phyloP scores from a whole-genome alignment of 495 filamentous ascomycete species.

The Trichoderma parareesei region DNA sequence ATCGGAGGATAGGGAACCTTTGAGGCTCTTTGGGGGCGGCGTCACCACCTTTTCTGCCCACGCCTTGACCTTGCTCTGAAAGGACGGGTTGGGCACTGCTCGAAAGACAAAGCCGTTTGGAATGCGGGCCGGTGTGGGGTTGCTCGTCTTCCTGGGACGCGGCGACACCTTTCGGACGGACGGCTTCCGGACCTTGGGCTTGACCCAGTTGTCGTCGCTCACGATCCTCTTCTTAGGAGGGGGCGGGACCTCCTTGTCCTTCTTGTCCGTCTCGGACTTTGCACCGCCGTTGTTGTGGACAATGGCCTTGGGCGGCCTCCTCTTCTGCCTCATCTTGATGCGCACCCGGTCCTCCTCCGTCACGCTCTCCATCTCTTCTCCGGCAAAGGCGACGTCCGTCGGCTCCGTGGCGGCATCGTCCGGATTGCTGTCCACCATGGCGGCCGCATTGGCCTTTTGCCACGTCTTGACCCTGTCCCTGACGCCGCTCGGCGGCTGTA shows the following conservation, averaged over 20 bases:
- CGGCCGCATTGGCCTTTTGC: conserved; percentile 61
- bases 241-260: conserved; percentile 17
- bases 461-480: conserved; percentile 64
- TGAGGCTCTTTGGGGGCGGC: background rate
- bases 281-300: conserved; percentile 15
- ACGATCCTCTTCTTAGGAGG: conserved; percentile 67
- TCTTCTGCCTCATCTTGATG: conserved; percentile 36
- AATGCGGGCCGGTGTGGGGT: conserved; percentile 26
- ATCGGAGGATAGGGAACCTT: background rate
- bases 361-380: conserved; percentile 36
- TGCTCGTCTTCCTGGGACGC: background rate
- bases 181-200: conserved; percentile 37
- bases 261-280: conserved; percentile 15
- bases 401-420: conserved; percentile 34
- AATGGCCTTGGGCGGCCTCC: conserved; percentile 21
- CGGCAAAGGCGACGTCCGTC: conserved; percentile 34
- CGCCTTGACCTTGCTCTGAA: conserved; percentile 43
- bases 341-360: conserved; percentile 41
- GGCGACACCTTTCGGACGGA: conserved; percentile 8
- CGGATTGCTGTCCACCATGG: conserved; percentile 31
- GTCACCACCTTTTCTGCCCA: conserved; percentile 40
- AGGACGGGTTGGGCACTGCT: conserved; percentile 39
- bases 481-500: conserved; percentile 46
- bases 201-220: conserved; percentile 73
- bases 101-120: conserved; percentile 46